phyloP scores from a whole-genome alignment of 1,284 basidiomycete species.

The Pseudomicrostroma phylloplanum region DNA sequence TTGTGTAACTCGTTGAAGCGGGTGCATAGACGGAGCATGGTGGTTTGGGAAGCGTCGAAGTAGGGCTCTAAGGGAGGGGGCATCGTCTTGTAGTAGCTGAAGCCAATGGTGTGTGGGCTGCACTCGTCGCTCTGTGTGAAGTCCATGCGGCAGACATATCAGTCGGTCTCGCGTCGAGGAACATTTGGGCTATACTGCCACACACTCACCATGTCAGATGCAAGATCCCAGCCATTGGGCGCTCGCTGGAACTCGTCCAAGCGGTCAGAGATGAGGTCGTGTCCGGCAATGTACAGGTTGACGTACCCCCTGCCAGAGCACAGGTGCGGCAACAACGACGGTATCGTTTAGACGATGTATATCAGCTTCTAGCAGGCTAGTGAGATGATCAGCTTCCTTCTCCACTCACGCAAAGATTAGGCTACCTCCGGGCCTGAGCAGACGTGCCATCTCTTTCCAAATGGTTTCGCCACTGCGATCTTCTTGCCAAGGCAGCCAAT shows the following conservation, averaged over 20 bases:
- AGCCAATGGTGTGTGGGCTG: not conserved
- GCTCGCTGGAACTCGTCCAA: not conserved
- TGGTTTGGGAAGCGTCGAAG: not conserved
- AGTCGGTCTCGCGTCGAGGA: too few relatives aligned
- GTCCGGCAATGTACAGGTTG: not conserved
- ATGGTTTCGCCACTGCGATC: not conserved
- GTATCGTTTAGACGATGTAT: not conserved
- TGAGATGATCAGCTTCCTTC: not conserved
- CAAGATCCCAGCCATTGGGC: not conserved
- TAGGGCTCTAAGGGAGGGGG: not conserved
- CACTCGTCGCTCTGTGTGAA: not conserved
- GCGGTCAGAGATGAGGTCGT: not conserved
- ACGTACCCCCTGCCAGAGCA: not conserved
- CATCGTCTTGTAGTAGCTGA: not conserved
- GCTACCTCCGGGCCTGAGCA: slow-evolving; percentile 1
- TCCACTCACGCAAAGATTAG: not conserved
- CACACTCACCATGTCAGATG: not conserved
- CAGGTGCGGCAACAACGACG: not conserved
- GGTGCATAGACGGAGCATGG: not conserved
- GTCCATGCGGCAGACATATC: too few relatives aligned
- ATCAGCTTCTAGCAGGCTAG: not conserved
- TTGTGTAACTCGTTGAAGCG: not conserved
- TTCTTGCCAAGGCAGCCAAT: not conserved
- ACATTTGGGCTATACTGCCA: too few relatives aligned
- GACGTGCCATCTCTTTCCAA: not conserved